Conservation (phyloP, 345 rosid species). For the Pugionium cornutum region DNA sequence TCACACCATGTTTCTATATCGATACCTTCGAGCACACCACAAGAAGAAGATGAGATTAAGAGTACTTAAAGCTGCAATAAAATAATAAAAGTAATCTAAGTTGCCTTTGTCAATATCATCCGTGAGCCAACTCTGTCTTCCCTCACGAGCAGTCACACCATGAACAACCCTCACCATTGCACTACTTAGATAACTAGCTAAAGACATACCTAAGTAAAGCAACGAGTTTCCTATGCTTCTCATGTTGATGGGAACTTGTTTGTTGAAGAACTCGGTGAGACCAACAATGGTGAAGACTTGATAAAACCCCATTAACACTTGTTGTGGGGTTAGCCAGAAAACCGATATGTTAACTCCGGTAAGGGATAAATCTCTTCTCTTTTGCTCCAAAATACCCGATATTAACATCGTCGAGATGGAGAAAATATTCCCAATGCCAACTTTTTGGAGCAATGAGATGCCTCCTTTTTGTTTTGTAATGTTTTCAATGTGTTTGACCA, state of each 20-base stretch:
- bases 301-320: slow-evolving; percentile 53
- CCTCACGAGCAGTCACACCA: slow-evolving; percentile 44
- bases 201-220: slow-evolving; percentile 34
- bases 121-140: slow-evolving; percentile 53
- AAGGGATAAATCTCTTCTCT: slow-evolving; percentile 41
- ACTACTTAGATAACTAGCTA: slow-evolving; percentile 50
- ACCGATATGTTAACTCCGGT: slow-evolving; percentile 44
- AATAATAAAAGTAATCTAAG: slow-evolving; percentile 61
- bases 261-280: slow-evolving; percentile 63
- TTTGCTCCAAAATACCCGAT: slow-evolving; percentile 51
- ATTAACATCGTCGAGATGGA: slow-evolving; percentile 50
- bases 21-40: slow-evolving; percentile 45
- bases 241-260: slow-evolving; percentile 64
- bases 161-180: slow-evolving; percentile 45
- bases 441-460: slow-evolving; percentile 59
- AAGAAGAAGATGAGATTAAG: slow-evolving; percentile 54
- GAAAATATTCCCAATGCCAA: slow-evolving; percentile 54
- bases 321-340: slow-evolving; percentile 65
- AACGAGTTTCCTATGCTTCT: slow-evolving; percentile 55
- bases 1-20: slow-evolving; percentile 39
- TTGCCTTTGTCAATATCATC: slow-evolving; percentile 51
- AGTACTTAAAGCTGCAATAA: slow-evolving; percentile 52
- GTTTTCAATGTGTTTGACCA: slow-evolving; percentile 38
- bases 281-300: slow-evolving; percentile 65
- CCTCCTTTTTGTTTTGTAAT: slow-evolving; percentile 50